Conservation (phyloP, 208 protist genomes). For the Leishmania aethiopica region DNA sequence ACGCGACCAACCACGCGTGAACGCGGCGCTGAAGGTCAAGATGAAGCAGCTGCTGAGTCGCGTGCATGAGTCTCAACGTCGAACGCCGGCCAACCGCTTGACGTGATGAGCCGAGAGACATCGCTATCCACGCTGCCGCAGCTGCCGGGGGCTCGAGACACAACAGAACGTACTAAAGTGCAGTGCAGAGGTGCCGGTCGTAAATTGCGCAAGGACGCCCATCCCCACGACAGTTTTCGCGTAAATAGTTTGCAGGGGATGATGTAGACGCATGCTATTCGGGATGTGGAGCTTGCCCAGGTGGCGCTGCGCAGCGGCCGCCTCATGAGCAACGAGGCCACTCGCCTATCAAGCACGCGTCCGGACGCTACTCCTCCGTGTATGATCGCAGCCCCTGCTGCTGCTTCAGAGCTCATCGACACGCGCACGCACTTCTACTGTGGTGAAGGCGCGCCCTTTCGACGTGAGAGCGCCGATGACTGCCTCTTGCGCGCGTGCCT, state of each 20-base stretch:
- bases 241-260: not conserved
- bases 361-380: not conserved
- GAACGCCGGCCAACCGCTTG: not conserved
- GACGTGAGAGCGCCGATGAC: no score
- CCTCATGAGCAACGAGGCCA: not conserved
- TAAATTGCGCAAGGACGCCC: not conserved
- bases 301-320: not conserved
- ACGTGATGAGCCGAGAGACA: not conserved
- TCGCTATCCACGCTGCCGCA: not conserved
- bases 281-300: not conserved
- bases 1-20: slow-evolving; percentile 55
- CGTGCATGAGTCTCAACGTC: slow-evolving; percentile 20
- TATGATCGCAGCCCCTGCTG: not conserved
- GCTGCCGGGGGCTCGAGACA: not conserved
- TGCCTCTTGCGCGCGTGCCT: no score
- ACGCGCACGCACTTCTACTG: not conserved
- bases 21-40: slow-evolving; percentile 53
- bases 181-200: not conserved
- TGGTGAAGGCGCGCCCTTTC: not conserved
- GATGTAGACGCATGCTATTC: not conserved
- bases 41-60: slow-evolving; percentile 52
- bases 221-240: not conserved
- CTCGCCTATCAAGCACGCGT: not conserved
- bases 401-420: not conserved
- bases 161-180: not conserved